Evolutionary conservation across 805 yeast genomes (phyloP), one percentile per base, ranked within the genome.

Genomic region (Pichia californica): DNA sequence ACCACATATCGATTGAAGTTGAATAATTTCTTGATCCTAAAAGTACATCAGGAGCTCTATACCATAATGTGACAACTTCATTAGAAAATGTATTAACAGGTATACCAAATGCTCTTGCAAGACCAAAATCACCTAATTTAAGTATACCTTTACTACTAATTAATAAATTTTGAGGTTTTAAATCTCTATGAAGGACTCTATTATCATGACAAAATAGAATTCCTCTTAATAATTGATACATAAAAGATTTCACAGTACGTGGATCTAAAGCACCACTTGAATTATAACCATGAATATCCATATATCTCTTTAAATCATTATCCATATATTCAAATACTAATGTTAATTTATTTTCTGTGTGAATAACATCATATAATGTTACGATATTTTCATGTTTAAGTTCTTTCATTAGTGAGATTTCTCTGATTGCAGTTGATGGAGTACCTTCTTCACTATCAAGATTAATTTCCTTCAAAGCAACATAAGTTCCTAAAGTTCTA

Each of bases 61-160:
- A 91, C 99, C 99, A 93, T 50, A 93, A 69, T 0, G 99, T 93
- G 36, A 93, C 99, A 41, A 93, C 98, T 63, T 93, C 99, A 64
- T 91, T 93, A 18, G 96, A 87, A 59, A 89, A 93, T 0, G 99
- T 93, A 67, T 94, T 88, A 49, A 93, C 91, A 2, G 99, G 99
- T 42, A 93, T 94, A 15, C 99, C 99, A 67, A 87, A 93, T 5
- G 99, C 99, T 51, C 99, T 73, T 0, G 98, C 98, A 45, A 93
- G 74, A 30, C 99, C 99, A 62, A 93, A 93, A 69, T 93, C 99
- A 31, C 96, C 99, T 50, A 93, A 70, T 61, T 93, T 93, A 55
- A 93, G 71, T 61, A 85, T 93, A 7, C 99, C 99, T 61, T 88
- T 89, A 53, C 73, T 69, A 63, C 83, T 88, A 56, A 94, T 91